Evolutionary conservation across 2,329 filamentous ascomycete genomes (phyloP).

Genomic region (Talaromyces atroroseus): DNA sequence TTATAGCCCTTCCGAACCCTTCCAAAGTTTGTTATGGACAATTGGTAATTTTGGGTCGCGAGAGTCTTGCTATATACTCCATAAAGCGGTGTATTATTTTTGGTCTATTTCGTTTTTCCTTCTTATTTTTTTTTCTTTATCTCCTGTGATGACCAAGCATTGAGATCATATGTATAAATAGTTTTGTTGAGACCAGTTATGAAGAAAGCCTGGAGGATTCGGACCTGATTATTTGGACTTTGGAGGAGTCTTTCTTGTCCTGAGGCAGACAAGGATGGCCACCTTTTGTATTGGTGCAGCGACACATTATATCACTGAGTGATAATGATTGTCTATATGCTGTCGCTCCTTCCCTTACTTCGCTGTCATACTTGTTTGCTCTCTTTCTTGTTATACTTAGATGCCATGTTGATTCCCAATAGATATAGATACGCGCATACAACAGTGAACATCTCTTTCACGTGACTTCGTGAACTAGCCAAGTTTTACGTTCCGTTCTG

Average conservation of each 20-base stretch:
- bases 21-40: neutral
- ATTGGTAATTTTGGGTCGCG: neutral
- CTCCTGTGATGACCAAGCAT: conserved; percentile 8
- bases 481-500: neutral
- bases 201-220: conserved; percentile 1
- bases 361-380: neutral
- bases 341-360: neutral
- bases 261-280: neutral
- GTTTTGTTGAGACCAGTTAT: conserved; percentile 6
- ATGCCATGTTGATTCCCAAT: neutral
- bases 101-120: neutral
- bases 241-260: neutral
- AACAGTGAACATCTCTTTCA: neutral
- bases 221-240: conserved; percentile 4
- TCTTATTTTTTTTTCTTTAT: neutral
- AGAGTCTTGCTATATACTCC: conserved; percentile 10
- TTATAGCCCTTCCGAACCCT: neutral
- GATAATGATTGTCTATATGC: conserved; percentile 5
- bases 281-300: conserved; percentile 4
- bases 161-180: conserved; percentile 13
- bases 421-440: conserved; percentile 6
- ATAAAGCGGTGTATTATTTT: conserved; percentile 7
- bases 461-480: neutral
- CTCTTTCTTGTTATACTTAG: neutral
- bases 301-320: conserved; percentile 3